These are phyloP conservation scores for Postia placenta DNA, from an alignment of 768 basidiomycete genomes.

Conservation along the genomic window DNA sequence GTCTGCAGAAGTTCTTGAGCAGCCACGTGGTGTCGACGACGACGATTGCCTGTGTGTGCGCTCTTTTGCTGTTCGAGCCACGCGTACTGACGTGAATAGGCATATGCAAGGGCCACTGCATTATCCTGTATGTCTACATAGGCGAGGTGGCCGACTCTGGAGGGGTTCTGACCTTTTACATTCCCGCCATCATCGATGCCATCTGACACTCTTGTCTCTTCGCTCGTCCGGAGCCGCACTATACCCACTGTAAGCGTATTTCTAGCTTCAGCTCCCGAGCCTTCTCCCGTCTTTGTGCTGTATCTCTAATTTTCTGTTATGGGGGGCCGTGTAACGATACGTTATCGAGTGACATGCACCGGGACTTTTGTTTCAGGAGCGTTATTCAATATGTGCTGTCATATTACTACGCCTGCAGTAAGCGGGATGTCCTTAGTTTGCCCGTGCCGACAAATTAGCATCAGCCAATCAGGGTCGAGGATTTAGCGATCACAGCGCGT, in stretches of 20 bases:
- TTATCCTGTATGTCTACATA: constrained; percentile 87
- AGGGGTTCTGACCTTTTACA: constrained; percentile 84
- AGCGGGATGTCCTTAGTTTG: too few relatives aligned
- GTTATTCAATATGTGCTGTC: too few relatives aligned
- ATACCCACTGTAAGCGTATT: not conserved
- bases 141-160: constrained; percentile 74
- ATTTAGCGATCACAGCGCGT: too few relatives aligned
- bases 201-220: not conserved
- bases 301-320: not conserved
- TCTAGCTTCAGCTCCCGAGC: too few relatives aligned
- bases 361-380: too few relatives aligned
- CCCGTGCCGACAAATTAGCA: too few relatives aligned
- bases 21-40: constrained; percentile 77
- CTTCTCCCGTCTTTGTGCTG: too few relatives aligned
- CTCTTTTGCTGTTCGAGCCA: not conserved
- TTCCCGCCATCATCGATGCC: constrained; percentile 74
- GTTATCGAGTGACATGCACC: too few relatives aligned
- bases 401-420: too few relatives aligned
- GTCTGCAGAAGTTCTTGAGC: constrained; percentile 77
- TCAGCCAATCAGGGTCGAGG: too few relatives aligned
- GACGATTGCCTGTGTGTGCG: constrained; percentile 75
- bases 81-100: constrained; percentile 50
- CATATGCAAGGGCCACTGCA: constrained; percentile 75
- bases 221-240: not conserved
- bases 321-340: too few relatives aligned